Evolutionary conservation across 1,139 yeast species (phyloP), one percentile per base, ranked within the genome.

Genomic region (Nadsonia commutata): DNA sequence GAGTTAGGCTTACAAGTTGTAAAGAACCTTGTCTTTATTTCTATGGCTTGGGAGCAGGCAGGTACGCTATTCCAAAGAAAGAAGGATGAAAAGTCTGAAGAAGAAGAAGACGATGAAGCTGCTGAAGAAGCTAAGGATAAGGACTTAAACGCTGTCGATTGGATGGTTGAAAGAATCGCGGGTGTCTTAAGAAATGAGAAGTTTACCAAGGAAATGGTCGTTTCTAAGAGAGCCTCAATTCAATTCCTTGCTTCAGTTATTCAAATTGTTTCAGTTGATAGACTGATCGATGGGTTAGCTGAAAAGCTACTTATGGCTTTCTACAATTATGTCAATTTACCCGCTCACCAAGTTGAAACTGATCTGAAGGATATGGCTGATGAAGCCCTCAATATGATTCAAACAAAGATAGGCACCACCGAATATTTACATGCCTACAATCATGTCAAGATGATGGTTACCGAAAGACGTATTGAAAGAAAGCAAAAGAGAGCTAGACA

Each of bases 401-500:
- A 84, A 51, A 62, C 66, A 23, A 82, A 78, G 54, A 59, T 90
- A 43, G 94, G 95, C 13, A 74, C 80, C 5, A 72, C 90, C 0
- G 78, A 70, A 19, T 90, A 80, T 56, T 72, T 85, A n/a, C 62
- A 66, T 23, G 64, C 75, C 2, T 82, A 79, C 55, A 65, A 84
- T 1, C 66, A 66, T 43, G 94, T 85, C 16, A 76, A 77, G 55
- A 76, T 70, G 50, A 56, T 57, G 16, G 79, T 88, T 18, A 64
- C 64, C 38, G 67, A 67, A 23, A 72, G 85, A 59, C 74, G 97
- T 55, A 71, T 72, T 48, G 93, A 84, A 42, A 76, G 97, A 62
- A 78, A 70, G 56, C 72, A 82, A 1, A 80, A 78, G 56, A 71
- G 88, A 46, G 81, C 95, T 0, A 79, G 82, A 49, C 65, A 84